Conservation (phyloP, 805 yeast species). For the Wickerhamomyces rabaulensis region DNA sequence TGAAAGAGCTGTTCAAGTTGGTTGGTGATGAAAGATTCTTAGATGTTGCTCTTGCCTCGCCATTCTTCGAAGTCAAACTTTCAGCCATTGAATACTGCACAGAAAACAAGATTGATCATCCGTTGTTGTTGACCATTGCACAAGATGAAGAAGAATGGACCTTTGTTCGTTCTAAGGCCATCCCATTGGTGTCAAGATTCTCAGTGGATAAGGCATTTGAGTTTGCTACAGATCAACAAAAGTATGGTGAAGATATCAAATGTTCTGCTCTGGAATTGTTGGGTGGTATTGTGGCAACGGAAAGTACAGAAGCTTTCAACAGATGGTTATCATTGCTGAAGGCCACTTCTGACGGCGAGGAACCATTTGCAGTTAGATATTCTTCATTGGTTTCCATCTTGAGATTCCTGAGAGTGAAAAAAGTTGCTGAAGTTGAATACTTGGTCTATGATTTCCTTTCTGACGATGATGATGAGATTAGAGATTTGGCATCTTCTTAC, state of each 20-base stretch:
- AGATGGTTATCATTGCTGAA: slow-evolving; percentile 11
- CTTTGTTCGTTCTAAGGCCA: slow-evolving; percentile 37
- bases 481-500: slow-evolving; percentile 41
- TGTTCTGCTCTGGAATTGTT: slow-evolving; percentile 45
- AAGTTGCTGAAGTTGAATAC: slow-evolving; percentile 17
- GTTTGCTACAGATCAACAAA: slow-evolving; percentile 24
- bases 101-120: slow-evolving; percentile 2
- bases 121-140: slow-evolving; percentile 18
- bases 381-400: slow-evolving; percentile 40
- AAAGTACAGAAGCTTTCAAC: slow-evolving; percentile 23
- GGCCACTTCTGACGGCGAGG: slow-evolving; percentile 31
- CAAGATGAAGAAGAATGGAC: slow-evolving; percentile 31
- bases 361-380: slow-evolving; percentile 40
- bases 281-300: slow-evolving; percentile 36
- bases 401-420: slow-evolving; percentile 19
- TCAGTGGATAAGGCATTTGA: slow-evolving; percentile 25
- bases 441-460: slow-evolving; percentile 35
- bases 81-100: slow-evolving; percentile 32
- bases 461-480: slow-evolving; percentile 66
- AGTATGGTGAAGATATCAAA: slow-evolving; percentile 40
- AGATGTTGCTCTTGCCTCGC: slow-evolving; percentile 32
- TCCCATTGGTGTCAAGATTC: slow-evolving; percentile 18
- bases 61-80: slow-evolving; percentile 40
- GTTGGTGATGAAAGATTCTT: slow-evolving; percentile 25
- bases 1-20: slow-evolving; percentile 28